Evolutionary conservation across 345 rosid species (phyloP).

Genomic region (Citrus glauca): DNA sequence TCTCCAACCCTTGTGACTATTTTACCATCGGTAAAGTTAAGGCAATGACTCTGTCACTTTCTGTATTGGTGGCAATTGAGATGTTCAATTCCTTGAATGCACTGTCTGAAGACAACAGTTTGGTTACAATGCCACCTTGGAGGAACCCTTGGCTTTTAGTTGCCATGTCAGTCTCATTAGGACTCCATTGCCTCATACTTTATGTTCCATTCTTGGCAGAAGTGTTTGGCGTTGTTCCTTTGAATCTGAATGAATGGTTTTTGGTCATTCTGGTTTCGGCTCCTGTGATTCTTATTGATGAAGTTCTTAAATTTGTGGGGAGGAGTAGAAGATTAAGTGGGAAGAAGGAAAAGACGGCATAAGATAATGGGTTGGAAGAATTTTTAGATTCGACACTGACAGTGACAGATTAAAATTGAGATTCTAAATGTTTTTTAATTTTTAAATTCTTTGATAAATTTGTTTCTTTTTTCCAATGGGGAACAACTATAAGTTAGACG

Average conservation of each 20-base stretch:
- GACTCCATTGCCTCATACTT: slow-evolving; percentile 78
- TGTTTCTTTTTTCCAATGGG: background rate
- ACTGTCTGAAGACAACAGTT: slow-evolving; percentile 81
- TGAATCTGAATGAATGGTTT: slow-evolving; percentile 71
- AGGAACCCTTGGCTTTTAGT: slow-evolving; percentile 86
- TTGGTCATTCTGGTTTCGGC: slow-evolving; percentile 69
- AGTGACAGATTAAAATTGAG: background rate
- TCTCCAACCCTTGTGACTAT: slow-evolving; percentile 78
- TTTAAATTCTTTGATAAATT: slow-evolving; percentile 14
- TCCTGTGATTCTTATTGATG: slow-evolving; percentile 84
- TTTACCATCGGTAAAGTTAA: slow-evolving; percentile 81
- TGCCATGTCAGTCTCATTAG: slow-evolving; percentile 82
- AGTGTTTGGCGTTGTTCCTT: slow-evolving; percentile 73
- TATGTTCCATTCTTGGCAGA: slow-evolving; percentile 78
- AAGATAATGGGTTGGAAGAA: background rate
- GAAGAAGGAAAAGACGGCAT: slow-evolving; percentile 48
- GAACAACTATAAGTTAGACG: no score
- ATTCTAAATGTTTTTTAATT: background rate
- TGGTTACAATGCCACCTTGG: slow-evolving; percentile 86
- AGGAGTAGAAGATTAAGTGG: slow-evolving; percentile 39
- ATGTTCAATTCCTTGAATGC: slow-evolving; percentile 93
- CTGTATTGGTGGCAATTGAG: slow-evolving; percentile 86
- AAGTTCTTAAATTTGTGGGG: slow-evolving; percentile 60
- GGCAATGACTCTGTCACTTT: slow-evolving; percentile 81
- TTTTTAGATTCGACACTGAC: background rate